Evolutionary conservation across 2,329 filamentous ascomycete genomes (phyloP), one percentile per base, ranked within the genome.

Genomic region (Colletotrichum echinochloae): DNA sequence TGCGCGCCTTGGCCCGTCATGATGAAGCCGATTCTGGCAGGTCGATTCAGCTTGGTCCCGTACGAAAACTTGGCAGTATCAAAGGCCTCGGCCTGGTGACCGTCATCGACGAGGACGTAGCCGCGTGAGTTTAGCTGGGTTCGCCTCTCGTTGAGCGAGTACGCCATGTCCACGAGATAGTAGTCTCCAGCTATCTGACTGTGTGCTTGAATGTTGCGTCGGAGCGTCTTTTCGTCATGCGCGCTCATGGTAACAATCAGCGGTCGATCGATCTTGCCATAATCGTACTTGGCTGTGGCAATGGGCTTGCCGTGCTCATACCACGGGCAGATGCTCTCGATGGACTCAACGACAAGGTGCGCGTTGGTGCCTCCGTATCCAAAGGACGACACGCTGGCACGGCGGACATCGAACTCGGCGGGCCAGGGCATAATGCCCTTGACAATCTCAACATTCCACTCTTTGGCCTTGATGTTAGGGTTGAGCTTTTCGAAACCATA

Each of bases 341-440:
- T 23, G 14, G 28, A 33, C 30, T 56, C 52, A 7, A 56, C 16
- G 28, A 56, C 20, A 18, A 56, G 3, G 52, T 56, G 52, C 18
- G 52, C 52, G 52, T 56, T 56, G 18, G 52, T 33, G 35, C 52
- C 52, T 9, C 52, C 52, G 35, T 33, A 56, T 33, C 49, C 49
- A 54, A 33, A 54, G 11, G 49, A 54, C 49, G 49, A 28, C 23
- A 54, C 49, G 30, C 49, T 54, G 49, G 49, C 49, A 33, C 49
- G 49, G 49, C 49, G 49, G 16, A 44, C 39, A 44, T 44, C 39
- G 39, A 44, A 44, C 39, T 44, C 39, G 39, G 39, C 39, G 39
- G 39, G 39, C 39, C 39, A 44, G 20, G 39, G 39, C 39, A 44
- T 44, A 44, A 44, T 12, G 39, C 20, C 39, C 39, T 16, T 44